Conservation (phyloP, 305 asterid species). For the Coffea humblotiana region DNA sequence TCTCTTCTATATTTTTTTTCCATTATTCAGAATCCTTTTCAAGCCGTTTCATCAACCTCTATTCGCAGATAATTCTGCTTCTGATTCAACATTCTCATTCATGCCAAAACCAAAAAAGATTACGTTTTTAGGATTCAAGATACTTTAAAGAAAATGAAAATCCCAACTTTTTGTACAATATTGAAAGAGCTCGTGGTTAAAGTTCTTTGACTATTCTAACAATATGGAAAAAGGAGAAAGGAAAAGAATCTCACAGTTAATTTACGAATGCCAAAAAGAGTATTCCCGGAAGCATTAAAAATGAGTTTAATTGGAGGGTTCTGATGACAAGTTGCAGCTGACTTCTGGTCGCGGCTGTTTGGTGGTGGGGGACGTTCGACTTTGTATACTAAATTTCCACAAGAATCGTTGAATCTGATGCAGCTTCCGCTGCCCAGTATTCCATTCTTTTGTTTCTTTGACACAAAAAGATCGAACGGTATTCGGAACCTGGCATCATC, state of each 20-base stretch:
- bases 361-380: constrained; percentile 31
- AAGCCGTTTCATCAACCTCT: background rate
- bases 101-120: background rate
- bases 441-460: constrained; percentile 42
- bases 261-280: constrained; percentile 52
- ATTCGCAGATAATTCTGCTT: background rate
- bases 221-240: background rate
- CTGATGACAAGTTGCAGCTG: constrained; percentile 11
- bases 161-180: background rate
- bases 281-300: constrained; percentile 51
- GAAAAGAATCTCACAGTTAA: constrained; percentile 40
- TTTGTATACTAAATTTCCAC: constrained; percentile 49
- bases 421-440: constrained; percentile 36
- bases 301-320: constrained; percentile 37
- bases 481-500: constrained; percentile 33
- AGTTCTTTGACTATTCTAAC: background rate
- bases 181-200: background rate
- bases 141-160: background rate
- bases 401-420: constrained; percentile 55
- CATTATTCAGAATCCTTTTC: background rate
- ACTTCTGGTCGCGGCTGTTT: constrained; percentile 6
- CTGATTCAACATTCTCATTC: background rate
- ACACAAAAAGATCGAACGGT: constrained; percentile 71
- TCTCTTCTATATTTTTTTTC: background rate
- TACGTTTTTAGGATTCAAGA: background rate